Percentiles rank a stretch among this genome's conserved stretches.
phyloP scores from a whole-genome alignment of 2,329 filamentous ascomycete species.

The Chalara sp. region DNA sequence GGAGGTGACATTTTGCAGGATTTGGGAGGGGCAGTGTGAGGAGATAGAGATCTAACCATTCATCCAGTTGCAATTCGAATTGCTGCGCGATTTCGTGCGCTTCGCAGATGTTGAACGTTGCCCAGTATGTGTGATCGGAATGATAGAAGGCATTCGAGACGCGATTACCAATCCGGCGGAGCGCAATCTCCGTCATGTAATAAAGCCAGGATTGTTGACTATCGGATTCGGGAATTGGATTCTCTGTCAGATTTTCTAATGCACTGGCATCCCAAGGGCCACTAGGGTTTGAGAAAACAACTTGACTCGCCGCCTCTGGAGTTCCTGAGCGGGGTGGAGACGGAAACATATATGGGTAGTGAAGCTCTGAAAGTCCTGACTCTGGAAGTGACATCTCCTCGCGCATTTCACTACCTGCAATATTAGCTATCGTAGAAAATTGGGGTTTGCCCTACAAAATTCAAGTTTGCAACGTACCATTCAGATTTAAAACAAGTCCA shows the following conservation, averaged over 20 bases:
- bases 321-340: slow-evolving; percentile 1
- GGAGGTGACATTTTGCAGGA: too few species aligned
- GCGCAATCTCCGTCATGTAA: slow-evolving; percentile 36
- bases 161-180: slow-evolving; percentile 34
- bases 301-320: neutral
- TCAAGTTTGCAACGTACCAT: neutral
- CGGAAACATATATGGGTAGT: slow-evolving; percentile 4
- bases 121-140: neutral
- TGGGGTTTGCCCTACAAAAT: neutral
- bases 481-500: slow-evolving; percentile 5
- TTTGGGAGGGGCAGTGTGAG: too few species aligned
- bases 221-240: neutral
- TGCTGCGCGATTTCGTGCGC: neutral
- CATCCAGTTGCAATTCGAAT: neutral
- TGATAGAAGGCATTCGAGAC: slow-evolving; percentile 30
- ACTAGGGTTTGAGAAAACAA: neutral
- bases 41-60: neutral
- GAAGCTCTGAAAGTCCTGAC: slow-evolving; percentile 1
- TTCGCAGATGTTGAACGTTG: neutral
- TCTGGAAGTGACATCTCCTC: slow-evolving; percentile 2
- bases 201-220: slow-evolving; percentile 32
- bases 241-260: too few species aligned
- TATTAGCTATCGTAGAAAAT: neutral
- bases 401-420: slow-evolving; percentile 1
- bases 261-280: too few species aligned